phyloP scores from a whole-genome alignment of 495 filamentous ascomycete genomes.

The Penicillium atrosanguineum region DNA sequence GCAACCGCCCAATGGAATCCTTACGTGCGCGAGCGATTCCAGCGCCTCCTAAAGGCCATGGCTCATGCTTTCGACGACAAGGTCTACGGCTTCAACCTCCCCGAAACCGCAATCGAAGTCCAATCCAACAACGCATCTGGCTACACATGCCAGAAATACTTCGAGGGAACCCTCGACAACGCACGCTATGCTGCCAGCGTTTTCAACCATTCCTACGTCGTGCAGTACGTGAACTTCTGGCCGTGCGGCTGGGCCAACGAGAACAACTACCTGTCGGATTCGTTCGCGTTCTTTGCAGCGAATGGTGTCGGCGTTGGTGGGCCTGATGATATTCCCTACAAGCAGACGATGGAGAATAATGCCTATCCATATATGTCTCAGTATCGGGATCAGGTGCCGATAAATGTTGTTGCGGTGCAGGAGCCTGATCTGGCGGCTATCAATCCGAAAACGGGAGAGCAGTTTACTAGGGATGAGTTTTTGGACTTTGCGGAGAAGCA shows the following conservation, averaged over 20 bases:
- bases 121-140: background rate
- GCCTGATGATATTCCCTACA: slow-evolving; percentile 2
- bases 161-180: slow-evolving; percentile 3
- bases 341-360: slow-evolving; percentile 4
- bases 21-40: slow-evolving; percentile 1
- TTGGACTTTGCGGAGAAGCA: background rate
- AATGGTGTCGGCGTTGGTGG: slow-evolving; percentile 3
- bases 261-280: slow-evolving; percentile 1
- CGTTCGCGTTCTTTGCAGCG: slow-evolving; percentile 2
- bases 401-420: slow-evolving; percentile 3
- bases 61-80: background rate
- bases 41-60: background rate
- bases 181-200: background rate
- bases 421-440: slow-evolving; percentile 3
- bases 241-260: slow-evolving; percentile 3
- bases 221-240: slow-evolving; percentile 6
- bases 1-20: slow-evolving; percentile 2
- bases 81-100: slow-evolving; percentile 4
- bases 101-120: slow-evolving; percentile 1
- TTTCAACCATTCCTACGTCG: background rate
- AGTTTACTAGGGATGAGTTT: slow-evolving; percentile 1
- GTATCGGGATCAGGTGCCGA: slow-evolving; percentile 1
- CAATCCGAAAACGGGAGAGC: background rate
- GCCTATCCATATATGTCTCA: slow-evolving; percentile 5
- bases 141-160: slow-evolving; percentile 2